A percentile compares a stretch with the other conserved stretches of the same genome.
Evolutionary conservation across 805 yeast genomes (phyloP).

Genomic region (Teunomyces gatunensis): DNA sequence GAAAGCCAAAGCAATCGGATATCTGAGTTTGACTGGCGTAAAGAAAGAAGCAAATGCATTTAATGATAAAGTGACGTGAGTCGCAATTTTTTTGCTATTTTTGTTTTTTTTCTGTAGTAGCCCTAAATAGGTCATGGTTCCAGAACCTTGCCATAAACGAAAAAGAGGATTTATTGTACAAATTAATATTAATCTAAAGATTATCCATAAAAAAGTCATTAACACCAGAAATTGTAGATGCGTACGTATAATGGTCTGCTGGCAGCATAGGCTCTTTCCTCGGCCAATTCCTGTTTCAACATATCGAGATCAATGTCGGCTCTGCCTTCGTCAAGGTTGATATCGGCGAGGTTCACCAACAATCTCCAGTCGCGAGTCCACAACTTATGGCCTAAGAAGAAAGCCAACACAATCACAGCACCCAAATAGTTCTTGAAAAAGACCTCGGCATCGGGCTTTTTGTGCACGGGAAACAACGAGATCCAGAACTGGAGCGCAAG

Average conservation of each 20-base stretch:
- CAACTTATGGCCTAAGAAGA: constrained; percentile 14
- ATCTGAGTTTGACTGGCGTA: constrained; percentile 46
- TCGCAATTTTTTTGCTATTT: not conserved
- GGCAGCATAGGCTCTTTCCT: constrained; percentile 16
- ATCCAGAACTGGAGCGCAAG: constrained; percentile 35
- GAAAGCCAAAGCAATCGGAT: constrained; percentile 64
- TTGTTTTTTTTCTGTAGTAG: not conserved
- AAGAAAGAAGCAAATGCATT: constrained; percentile 37
- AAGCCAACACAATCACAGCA: constrained; percentile 10
- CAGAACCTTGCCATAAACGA: not conserved
- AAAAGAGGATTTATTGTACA: not conserved
- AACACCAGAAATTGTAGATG: constrained; percentile 19
- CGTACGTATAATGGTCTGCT: constrained; percentile 22
- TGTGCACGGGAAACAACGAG: constrained; percentile 29
- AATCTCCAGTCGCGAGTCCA: constrained; percentile 9
- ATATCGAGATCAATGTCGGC: constrained; percentile 9
- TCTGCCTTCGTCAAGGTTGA: constrained; percentile 12
- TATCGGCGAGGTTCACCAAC: constrained; percentile 6
- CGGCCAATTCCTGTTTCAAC: constrained; percentile 11
- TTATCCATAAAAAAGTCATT: not conserved
- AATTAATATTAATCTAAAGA: not conserved
- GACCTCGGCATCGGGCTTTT: constrained; percentile 9
- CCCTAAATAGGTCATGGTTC: not conserved
- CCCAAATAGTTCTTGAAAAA: constrained; percentile 17
- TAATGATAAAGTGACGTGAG: not conserved